Conservation (phyloP, 2,329 filamentous ascomycete species). For the Sporothrix protearum region DNA sequence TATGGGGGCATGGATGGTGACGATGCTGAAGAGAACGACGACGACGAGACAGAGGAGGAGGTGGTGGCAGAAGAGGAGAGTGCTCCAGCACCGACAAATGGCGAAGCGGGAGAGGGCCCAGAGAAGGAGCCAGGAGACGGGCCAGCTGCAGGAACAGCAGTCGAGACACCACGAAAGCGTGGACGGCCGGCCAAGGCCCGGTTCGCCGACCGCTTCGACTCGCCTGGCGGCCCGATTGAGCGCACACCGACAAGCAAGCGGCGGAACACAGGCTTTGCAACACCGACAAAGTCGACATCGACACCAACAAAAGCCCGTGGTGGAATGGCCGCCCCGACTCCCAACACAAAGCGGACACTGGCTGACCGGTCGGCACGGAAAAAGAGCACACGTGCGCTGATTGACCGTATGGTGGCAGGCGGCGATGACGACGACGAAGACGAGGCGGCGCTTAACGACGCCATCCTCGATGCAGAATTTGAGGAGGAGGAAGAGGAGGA, state of each 20-base stretch:
- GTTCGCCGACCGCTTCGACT: slow-evolving; percentile 14
- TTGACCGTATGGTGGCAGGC: slow-evolving; percentile 65
- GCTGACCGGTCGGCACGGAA: slow-evolving; percentile 81
- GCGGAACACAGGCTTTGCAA: slow-evolving; percentile 21
- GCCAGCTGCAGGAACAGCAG: background rate
- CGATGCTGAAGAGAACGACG: background rate
- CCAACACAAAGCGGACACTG: slow-evolving; percentile 59
- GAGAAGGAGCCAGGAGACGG: background rate
- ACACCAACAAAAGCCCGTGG: slow-evolving; percentile 29
- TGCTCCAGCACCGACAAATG: background rate
- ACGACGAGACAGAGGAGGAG: background rate
- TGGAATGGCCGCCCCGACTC: slow-evolving; percentile 45
- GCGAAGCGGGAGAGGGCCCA: background rate
- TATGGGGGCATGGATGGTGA: background rate
- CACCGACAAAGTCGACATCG: slow-evolving; percentile 35
- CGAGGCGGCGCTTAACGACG: slow-evolving; percentile 63
- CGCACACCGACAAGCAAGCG: slow-evolving; percentile 21
- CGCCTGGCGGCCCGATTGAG: slow-evolving; percentile 11
- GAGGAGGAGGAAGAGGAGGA: slow-evolving; percentile 29
- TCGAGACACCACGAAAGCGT: slow-evolving; percentile 1
- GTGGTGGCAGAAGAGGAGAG: background rate
- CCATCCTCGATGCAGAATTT: slow-evolving; percentile 61
- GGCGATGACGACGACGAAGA: slow-evolving; percentile 68
- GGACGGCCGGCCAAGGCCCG: slow-evolving; percentile 16
- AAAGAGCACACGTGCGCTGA: slow-evolving; percentile 75